A percentile compares a stretch with the other conserved stretches of the same genome.
Conservation (phyloP, 2,329 filamentous ascomycete species). For the Rasamsonia emersonii region DNA sequence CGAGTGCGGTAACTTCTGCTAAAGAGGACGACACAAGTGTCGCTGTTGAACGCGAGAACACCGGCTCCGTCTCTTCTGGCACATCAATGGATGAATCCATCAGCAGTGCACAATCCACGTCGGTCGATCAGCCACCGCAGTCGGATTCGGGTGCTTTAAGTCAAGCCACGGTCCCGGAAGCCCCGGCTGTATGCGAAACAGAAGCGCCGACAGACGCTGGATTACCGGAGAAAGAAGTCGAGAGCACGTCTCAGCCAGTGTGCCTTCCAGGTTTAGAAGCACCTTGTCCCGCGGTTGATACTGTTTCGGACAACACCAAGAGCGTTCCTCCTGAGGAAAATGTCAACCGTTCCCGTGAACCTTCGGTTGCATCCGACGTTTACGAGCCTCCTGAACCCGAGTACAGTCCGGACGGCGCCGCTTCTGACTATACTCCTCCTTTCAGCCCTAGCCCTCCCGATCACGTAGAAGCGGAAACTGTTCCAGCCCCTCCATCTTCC, state of each 20-base stretch:
- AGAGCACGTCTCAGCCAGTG: not conserved
- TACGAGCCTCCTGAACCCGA: constrained; percentile 49
- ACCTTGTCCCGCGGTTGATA: constrained; percentile 4
- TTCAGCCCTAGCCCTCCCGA: constrained; percentile 35
- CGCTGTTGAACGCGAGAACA: constrained; percentile 7
- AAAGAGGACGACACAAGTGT: constrained; percentile 9
- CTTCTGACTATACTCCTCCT: constrained; percentile 29
- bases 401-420: constrained; percentile 15
- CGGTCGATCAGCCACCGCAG: constrained; percentile 10
- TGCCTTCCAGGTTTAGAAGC: not conserved
- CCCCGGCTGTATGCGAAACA: not conserved
- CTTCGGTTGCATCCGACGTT: constrained; percentile 38
- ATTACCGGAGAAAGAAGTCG: not conserved
- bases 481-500: constrained; percentile 14
- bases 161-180: not conserved
- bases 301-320: constrained; percentile 5
- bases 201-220: not conserved
- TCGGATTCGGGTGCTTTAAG: constrained; percentile 1
- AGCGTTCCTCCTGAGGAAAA: constrained; percentile 8
- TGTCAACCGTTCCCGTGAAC: constrained; percentile 17
- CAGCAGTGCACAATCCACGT: constrained; percentile 16
- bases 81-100: constrained; percentile 33
- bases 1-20: constrained; percentile 7
- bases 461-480: constrained; percentile 17
- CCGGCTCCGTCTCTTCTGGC: constrained; percentile 16